Base-by-base conservation (phyloP, 2,329 filamentous ascomycete genomes). In the Sclerotinia borealis region DNA sequence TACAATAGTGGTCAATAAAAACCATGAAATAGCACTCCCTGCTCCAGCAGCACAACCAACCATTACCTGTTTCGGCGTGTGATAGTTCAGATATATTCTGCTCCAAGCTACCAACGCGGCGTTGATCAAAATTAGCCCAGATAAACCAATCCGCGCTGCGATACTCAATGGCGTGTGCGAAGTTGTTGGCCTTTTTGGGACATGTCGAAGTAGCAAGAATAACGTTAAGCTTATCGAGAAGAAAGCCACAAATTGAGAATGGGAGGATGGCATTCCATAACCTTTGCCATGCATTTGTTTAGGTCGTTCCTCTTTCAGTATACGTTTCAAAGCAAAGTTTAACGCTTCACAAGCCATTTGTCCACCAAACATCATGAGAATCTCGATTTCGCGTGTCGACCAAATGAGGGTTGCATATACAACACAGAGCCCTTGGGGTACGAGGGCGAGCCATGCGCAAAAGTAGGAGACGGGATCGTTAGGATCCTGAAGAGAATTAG, bases 181-280 rank as follows among this genome's bases (percentile, higher is more conserved):
- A 49, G 67, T 58, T n/a, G 72, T 68, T 9, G 69, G 63, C 63
- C 70, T 78, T 74, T 74, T 81, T 62, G 89, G 88, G 6, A 81
- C 80, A 76, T 96, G 92, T 65, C 93, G 85, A 65, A 93, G 79
- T 51, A 96, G 82, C 50, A 99, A 82, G 79, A 98, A 98, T 25
- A 99, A 80, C 29, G 85, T 81, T 65, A 98, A 79, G 66, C 90
- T 95, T 63, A 96, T 79, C 64, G 91, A 89, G 83, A 96, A 98
- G 80, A 92, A 99, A 63, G 89, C 84, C 66, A 93, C 90, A 75
- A 97, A 99, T 79, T 99, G 95, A 10, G 95, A 90, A 78, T 99
- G 95, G 43, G 93, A 97, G 9, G 85, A 88, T 13, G 95, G 95
- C 96, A 99, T 99, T 71, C 95, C 96, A 74, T 99, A 99, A 68